Percentiles rank a stretch among this genome's conserved stretches.
These are phyloP conservation scores for Baudoinia panamericana DNA, from an alignment of 495 filamentous ascomycete genomes.

Conservation along the genomic window DNA sequence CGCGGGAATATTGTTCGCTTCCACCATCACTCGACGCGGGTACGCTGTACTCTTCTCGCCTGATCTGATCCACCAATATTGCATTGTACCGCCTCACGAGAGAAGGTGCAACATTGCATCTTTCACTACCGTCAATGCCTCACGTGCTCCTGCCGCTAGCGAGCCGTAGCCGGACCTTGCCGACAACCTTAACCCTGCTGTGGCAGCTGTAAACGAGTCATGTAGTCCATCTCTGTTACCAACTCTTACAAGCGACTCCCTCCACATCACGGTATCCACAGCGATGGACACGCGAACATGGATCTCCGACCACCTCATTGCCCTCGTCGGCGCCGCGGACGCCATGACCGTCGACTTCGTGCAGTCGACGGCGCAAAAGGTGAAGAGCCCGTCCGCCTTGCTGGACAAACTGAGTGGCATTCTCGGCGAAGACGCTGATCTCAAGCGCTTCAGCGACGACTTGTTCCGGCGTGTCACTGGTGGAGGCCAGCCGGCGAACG, in stretches of 20 bases:
- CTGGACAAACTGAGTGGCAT: conserved; percentile 41
- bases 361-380: conserved; percentile 43
- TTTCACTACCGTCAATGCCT: too few relatives aligned
- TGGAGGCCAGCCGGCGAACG: not conserved
- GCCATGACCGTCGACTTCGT: conserved; percentile 50
- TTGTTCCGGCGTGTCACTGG: conserved; percentile 37
- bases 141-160: too few relatives aligned
- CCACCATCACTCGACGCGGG: too few relatives aligned
- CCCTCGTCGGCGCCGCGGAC: conserved; percentile 46
- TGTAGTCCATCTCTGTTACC: too few relatives aligned
- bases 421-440: conserved; percentile 37
- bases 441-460: conserved; percentile 40
- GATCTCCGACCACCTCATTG: conserved; percentile 25
- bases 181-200: too few relatives aligned
- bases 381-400: conserved; percentile 40
- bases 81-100: too few relatives aligned
- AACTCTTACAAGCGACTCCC: not conserved
- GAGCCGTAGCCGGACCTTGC: too few relatives aligned
- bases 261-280: not conserved
- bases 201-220: too few relatives aligned
- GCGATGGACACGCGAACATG: conserved; percentile 23
- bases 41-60: too few relatives aligned
- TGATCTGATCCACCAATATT: too few relatives aligned
- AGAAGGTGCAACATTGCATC: too few relatives aligned
- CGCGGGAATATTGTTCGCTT: too few relatives aligned